Evolutionary conservation across 2,329 filamentous ascomycete species (phyloP).

Genomic region (Exophiala spinifera): DNA sequence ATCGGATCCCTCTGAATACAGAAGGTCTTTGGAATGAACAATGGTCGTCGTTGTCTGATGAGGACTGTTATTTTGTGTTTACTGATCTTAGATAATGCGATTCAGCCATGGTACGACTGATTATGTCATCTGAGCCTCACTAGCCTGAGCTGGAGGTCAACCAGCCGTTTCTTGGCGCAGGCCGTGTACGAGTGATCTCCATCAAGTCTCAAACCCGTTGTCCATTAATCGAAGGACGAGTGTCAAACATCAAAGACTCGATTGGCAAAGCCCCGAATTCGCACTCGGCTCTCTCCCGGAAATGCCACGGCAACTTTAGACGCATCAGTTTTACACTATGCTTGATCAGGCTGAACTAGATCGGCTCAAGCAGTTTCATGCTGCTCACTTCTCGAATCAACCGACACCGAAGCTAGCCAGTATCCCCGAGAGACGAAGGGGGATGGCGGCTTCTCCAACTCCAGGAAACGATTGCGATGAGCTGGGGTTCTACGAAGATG

Average conservation of each 20-base stretch:
- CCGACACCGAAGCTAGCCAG: constrained; percentile 13
- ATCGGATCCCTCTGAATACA: too few relatives aligned
- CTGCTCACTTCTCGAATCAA: constrained; percentile 24
- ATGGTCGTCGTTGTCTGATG: too few relatives aligned
- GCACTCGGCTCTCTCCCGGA: background rate
- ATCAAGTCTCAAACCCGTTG: too few relatives aligned
- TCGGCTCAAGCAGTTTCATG: constrained; percentile 23
- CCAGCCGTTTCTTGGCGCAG: background rate
- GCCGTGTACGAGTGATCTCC: too few relatives aligned
- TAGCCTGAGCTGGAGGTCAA: too few relatives aligned
- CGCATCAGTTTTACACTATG: constrained; percentile 3
- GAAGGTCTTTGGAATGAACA: too few relatives aligned
- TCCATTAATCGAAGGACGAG: background rate
- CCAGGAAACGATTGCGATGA: constrained; percentile 49
- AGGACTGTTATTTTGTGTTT: too few relatives aligned
- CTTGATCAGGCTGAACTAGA: constrained; percentile 14
- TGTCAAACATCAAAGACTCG: too few relatives aligned
- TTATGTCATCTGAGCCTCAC: too few relatives aligned
- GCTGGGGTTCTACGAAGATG: constrained; percentile 82
- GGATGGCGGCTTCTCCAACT: background rate
- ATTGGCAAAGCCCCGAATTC: too few relatives aligned
- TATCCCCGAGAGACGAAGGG: background rate
- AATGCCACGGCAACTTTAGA: background rate
- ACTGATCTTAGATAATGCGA: too few relatives aligned
- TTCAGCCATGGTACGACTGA: too few relatives aligned